Evolutionary conservation across 2,329 filamentous ascomycete genomes (phyloP), one percentile per base, ranked within the genome.

Genomic region (Aaosphaeria arxii): DNA sequence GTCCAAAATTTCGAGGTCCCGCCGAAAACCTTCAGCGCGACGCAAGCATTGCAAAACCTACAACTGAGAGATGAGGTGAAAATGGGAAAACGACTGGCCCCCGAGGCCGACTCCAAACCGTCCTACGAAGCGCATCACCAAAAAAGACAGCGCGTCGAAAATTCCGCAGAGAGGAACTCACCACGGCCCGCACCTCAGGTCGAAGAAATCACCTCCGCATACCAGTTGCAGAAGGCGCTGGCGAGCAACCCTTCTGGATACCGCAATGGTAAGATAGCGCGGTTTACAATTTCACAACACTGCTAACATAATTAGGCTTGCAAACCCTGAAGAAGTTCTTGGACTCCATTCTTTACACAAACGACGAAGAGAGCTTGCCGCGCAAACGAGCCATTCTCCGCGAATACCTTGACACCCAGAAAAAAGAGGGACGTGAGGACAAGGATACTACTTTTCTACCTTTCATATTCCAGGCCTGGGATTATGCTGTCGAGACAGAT

Each of bases 391-490:
- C 72, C 35, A 85, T 92, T 45, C 73, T 92, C 31, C 78, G 78
- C 54, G 83, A 88, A 56, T 94, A 87, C 64, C 80, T 94, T 43
- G 79, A 84, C 40, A 74, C 76, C 40, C 80, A 84, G 62, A 78
- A 75, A 50, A 73, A 76, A 13, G 69, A 70, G 51, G 71, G 69
- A 44, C 64, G 69, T 13, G 74, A 75, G 31, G 82, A 84, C 35
- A 79, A 82, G 45, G 77, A 82, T 45, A 75, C 81, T 5, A 76
- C 85, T 28, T 89, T 86, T 57, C 80, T 97, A 30, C 74, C 80
- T 2, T 89, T 96, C 59, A 74, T 97, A 36, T 88, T 95, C 72
- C 88, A 95, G 59, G 90, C 85, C 50, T 97, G 92, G 92, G 85
- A 84, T 42, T 91, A 88, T 73, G 91, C 88, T 4, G 84, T 84